Conservation (phyloP, 768 basidiomycete species). For the Mycena polygramma region DNA sequence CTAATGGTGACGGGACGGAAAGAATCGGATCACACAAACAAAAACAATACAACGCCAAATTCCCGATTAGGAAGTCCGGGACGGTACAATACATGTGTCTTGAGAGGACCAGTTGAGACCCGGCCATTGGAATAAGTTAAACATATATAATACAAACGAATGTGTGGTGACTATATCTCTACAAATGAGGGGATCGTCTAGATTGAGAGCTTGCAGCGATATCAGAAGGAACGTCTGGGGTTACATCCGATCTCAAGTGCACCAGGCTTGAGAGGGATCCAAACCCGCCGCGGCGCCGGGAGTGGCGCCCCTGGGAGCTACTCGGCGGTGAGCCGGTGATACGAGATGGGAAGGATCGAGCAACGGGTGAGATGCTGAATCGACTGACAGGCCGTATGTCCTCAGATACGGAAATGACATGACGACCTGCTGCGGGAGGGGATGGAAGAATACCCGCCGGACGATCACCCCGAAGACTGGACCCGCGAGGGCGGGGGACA, state of each 20-base stretch:
- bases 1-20: not conserved
- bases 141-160: slow-evolving; percentile 21
- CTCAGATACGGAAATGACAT: slow-evolving; percentile 28
- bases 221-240: slow-evolving; percentile 21
- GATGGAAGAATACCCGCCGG: not conserved
- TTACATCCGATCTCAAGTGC: slow-evolving; percentile 12
- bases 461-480: slow-evolving; percentile 20
- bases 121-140: slow-evolving; percentile 6
- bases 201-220: not conserved
- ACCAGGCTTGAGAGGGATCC: slow-evolving; percentile 19
- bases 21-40: not conserved
- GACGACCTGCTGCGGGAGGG: slow-evolving; percentile 4
- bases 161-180: not conserved
- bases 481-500: slow-evolving; percentile 18
- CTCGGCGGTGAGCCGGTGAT: slow-evolving; percentile 12
- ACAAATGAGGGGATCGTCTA: slow-evolving; percentile 19
- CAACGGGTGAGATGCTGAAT: slow-evolving; percentile 36
- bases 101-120: not conserved
- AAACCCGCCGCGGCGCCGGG: not conserved
- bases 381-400: slow-evolving; percentile 28
- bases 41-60: not conserved
- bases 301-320: not conserved
- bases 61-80: not conserved
- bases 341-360: slow-evolving; percentile 28
- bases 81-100: not conserved